These are phyloP conservation scores for Backusella macrospora DNA, from an alignment of 192 early-diverging fungal species.

Conservation along the genomic window DNA sequence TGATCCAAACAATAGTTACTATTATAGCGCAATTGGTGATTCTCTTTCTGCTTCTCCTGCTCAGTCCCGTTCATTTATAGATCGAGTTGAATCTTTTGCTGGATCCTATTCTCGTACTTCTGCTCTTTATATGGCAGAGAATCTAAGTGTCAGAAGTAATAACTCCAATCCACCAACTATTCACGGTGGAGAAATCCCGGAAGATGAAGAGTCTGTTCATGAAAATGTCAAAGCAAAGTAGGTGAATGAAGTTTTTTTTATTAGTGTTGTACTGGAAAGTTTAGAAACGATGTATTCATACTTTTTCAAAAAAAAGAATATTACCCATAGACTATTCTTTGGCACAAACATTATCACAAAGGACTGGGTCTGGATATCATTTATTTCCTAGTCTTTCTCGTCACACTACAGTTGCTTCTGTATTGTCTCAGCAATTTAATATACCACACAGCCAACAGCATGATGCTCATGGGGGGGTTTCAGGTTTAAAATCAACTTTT, in stretches of 20 bases:
- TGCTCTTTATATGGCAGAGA: slow-evolving; percentile 35
- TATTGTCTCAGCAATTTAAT: slow-evolving; percentile 26
- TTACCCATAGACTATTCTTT: slow-evolving; percentile 16
- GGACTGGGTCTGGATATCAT: slow-evolving; percentile 1
- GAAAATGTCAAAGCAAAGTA: slow-evolving; percentile 17
- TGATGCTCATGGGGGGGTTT: slow-evolving; percentile 3
- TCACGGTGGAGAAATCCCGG: not conserved
- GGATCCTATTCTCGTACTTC: slow-evolving; percentile 38
- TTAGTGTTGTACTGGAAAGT: not conserved
- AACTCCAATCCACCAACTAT: slow-evolving; percentile 1
- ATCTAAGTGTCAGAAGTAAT: not conserved
- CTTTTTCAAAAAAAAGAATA: not conserved
- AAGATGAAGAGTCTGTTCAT: slow-evolving; percentile 17
- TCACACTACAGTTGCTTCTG: slow-evolving; percentile 29
- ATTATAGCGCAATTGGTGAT: slow-evolving; percentile 8
- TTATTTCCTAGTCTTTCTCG: slow-evolving; percentile 32
- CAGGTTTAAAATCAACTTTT: slow-evolving; percentile 37
- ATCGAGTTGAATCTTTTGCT: slow-evolving; percentile 27
- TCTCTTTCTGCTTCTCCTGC: not conserved
- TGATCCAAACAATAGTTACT: slow-evolving; percentile 9
- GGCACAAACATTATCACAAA: slow-evolving; percentile 12
- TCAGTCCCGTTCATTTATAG: slow-evolving; percentile 10
- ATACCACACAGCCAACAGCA: not conserved
- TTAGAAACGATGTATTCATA: not conserved
- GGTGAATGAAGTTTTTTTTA: not conserved